Evolutionary conservation across 2,329 filamentous ascomycete species (phyloP), one percentile per base, ranked within the genome.

Genomic region (Didymella arachidicola): DNA sequence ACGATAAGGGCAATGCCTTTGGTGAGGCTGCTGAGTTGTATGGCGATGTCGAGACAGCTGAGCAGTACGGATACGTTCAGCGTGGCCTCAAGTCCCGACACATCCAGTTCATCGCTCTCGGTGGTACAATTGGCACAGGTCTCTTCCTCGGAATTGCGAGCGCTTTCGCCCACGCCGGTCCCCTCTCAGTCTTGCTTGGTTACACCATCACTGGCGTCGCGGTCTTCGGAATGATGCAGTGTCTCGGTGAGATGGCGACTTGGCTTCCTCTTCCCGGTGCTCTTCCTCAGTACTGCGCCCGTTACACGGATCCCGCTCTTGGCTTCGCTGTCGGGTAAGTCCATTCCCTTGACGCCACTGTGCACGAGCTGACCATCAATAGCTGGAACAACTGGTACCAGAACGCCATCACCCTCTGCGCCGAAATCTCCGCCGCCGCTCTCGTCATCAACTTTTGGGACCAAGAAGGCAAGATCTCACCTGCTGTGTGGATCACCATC

Each of bases 71-170:
- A 36, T 84, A 84, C 65, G 82, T 84, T 42, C 68, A 77, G 64
- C 72, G 82, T 77, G 82, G 81, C 47, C 73, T 82, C 55, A 83
- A 83, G 69, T 82, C 82, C 36, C 79, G 83, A 63, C 84, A 86
- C 69, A 83, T 86, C 49, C 79, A 86, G 61, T 84, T 86, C 68
- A 87, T 88, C 66, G 85, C 84, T 14, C 78, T 87, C 14, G 84
- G 84, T 53, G 84, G 84, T 57, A 84, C 83, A 4, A 86, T 87
- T 36, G 67, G 73, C 53, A 75, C 73, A 18, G 73, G 72, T 69
- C 68, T 75, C 8, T 75, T 75, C 62, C 67, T 75, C 25, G 71
- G 72, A 70, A 75, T 75, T 43, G 72, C 70, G 14, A 65, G 29
- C 46, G 72, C 73, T 19, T 75, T 76, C 50, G 69, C 73, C 44